These are phyloP conservation scores for Fusarium gaditjirri DNA, from an alignment of 2,329 filamentous ascomycete genomes.

Conservation along the genomic window DNA sequence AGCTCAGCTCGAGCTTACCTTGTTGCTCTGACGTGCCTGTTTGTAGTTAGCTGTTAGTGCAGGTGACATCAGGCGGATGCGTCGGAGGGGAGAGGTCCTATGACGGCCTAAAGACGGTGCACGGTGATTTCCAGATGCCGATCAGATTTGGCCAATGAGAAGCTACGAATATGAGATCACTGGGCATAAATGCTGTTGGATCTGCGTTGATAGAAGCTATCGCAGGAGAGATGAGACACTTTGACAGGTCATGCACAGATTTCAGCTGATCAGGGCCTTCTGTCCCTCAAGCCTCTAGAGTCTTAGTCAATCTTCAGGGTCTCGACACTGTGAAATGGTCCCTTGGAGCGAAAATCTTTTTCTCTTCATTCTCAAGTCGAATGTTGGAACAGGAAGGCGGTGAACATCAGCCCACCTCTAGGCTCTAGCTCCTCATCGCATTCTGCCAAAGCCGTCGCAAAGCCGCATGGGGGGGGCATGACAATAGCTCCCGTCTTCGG, in stretches of 20 bases:
- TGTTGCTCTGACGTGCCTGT: conserved; percentile 1
- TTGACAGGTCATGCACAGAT: conserved; percentile 9
- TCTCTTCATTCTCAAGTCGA: neutral
- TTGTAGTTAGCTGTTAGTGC: conserved; percentile 20
- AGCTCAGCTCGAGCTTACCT: conserved; percentile 11
- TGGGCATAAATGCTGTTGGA: conserved; percentile 16
- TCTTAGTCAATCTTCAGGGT: neutral
- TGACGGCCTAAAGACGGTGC: conserved; percentile 35
- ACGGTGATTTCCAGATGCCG: conserved; percentile 20
- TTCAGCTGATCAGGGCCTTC: conserved; percentile 16
- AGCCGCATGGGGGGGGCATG: neutral
- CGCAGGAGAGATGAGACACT: neutral
- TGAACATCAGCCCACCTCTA: conserved; percentile 33
- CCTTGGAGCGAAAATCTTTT: neutral
- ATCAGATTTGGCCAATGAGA: conserved; percentile 33
- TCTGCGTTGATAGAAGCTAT: conserved; percentile 22
- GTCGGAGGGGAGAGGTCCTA: conserved; percentile 35
- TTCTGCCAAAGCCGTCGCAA: conserved; percentile 34
- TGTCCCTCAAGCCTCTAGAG: neutral
- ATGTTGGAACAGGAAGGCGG: conserved; percentile 36
- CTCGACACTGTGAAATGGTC: neutral
- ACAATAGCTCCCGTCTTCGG: conserved; percentile 25
- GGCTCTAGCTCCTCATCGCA: neutral
- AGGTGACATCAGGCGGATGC: conserved; percentile 42
- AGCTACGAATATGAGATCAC: conserved; percentile 20